A percentile compares a stretch with the other conserved stretches of the same genome.
Conservation (phyloP, 345 rosid genomes). For the Pugionium cornutum region DNA sequence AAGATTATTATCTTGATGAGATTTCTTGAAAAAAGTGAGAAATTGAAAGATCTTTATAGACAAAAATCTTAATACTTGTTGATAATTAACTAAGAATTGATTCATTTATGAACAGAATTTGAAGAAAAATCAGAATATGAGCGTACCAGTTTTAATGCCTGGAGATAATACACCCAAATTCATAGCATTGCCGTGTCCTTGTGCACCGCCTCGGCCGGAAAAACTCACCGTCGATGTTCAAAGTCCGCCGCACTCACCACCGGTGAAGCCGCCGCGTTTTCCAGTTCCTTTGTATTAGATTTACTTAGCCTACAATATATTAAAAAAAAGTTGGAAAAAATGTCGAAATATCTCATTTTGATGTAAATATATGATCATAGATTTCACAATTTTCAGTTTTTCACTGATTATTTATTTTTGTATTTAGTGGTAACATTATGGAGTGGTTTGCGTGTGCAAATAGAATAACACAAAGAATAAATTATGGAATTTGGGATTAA, state of each 20-base stretch:
- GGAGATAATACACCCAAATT: constrained; percentile 85
- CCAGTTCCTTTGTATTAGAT: constrained; percentile 73
- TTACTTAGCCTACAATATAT: constrained; percentile 23
- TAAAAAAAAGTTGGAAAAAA: constrained; percentile 1
- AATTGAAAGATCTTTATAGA: too few relatives aligned
- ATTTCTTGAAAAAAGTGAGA: too few relatives aligned
- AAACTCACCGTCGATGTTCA: constrained; percentile 44
- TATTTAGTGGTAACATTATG: constrained; percentile 15
- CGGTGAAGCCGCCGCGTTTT: constrained; percentile 52
- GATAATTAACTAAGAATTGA: neutral
- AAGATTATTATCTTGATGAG: too few relatives aligned
- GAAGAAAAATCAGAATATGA: constrained; percentile 51
- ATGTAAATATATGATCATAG: constrained; percentile 37
- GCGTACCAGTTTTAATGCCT: constrained; percentile 90
- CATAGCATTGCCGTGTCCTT: constrained; percentile 90
- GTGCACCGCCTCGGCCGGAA: constrained; percentile 61
- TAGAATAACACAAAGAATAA: neutral
- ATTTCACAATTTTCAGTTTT: constrained; percentile 25
- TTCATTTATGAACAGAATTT: constrained; percentile 44
- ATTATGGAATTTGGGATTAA: neutral
- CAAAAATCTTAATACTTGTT: neutral
- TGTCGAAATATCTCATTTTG: constrained; percentile 35
- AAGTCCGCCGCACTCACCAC: constrained; percentile 39
- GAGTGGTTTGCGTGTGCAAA: too few relatives aligned
- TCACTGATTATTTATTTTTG: constrained; percentile 30